phyloP scores from a whole-genome alignment of 495 filamentous ascomycete species.

The Hypoxylon fuscum region DNA sequence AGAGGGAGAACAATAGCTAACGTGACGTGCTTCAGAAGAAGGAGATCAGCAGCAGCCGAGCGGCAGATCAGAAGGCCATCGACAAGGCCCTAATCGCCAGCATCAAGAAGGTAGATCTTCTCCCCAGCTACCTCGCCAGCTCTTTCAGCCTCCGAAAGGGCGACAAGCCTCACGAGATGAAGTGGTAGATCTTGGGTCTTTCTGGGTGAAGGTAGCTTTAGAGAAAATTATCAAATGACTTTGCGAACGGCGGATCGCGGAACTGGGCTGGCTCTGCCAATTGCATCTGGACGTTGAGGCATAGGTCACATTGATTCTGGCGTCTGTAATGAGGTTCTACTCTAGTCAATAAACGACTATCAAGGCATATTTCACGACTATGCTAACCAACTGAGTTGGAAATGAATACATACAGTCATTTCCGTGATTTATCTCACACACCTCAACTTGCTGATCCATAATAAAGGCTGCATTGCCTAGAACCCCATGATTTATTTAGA shows the following conservation, averaged over 20 bases:
- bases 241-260: conserved; percentile 53
- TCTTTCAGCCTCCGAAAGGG: conserved; percentile 97
- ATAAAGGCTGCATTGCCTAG: no score
- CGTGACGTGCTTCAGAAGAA: conserved; percentile 79
- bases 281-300: conserved; percentile 67
- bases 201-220: conserved; percentile 44
- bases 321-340: conserved; percentile 69
- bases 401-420: no score
- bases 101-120: conserved; percentile 95
- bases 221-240: conserved; percentile 46
- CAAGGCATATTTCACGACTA: conserved; percentile 29
- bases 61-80: conserved; percentile 95
- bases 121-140: conserved; percentile 87
- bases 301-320: conserved; percentile 64
- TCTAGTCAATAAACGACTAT: conserved; percentile 62
- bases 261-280: conserved; percentile 61
- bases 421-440: no score
- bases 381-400: no score
- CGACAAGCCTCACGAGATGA: conserved; percentile 98
- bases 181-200: conserved; percentile 67
- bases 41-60: conserved; percentile 85
- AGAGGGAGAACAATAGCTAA: conserved; percentile 35
- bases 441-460: no score
- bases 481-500: no score
- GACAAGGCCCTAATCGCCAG: conserved; percentile 89